A percentile compares a stretch with the other conserved stretches of the same genome.
phyloP scores from a whole-genome alignment of 495 filamentous ascomycete genomes.

The Zalerion maritima region DNA sequence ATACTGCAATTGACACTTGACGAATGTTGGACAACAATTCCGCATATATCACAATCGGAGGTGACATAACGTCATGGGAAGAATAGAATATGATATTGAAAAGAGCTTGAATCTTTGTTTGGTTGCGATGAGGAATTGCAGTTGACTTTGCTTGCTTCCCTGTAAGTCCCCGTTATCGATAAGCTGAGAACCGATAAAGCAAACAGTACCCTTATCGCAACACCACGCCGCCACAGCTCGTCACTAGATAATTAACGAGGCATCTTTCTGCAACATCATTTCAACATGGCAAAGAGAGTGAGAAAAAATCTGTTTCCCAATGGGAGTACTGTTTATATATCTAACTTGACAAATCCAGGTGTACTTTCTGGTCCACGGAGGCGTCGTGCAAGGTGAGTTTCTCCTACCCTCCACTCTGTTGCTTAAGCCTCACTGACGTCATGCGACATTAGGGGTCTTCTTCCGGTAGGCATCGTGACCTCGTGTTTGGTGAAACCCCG shows the following conservation, averaged over 20 bases:
- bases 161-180: too few species aligned
- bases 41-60: conserved; percentile 53
- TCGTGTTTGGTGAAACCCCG: conserved; percentile 6
- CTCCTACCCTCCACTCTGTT: background rate
- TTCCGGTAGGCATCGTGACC: conserved; percentile 39
- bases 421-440: background rate
- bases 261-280: too few species aligned
- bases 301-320: background rate
- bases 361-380: conserved; percentile 40
- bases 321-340: background rate
- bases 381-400: conserved; percentile 35
- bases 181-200: too few species aligned
- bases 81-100: too few species aligned
- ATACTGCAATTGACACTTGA: conserved; percentile 61
- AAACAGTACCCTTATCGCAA: too few species aligned
- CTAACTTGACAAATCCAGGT: conserved; percentile 17
- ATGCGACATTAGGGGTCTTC: conserved; percentile 43
- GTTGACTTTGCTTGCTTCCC: too few species aligned
- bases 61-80: conserved; percentile 14
- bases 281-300: conserved; percentile 19
- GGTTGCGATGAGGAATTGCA: too few species aligned
- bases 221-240: too few species aligned
- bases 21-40: conserved; percentile 81
- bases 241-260: too few species aligned
- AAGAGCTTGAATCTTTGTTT: too few species aligned